Base-by-base conservation (phyloP, 139 green algal genomes). In the Trebouxia sp. region DNA sequence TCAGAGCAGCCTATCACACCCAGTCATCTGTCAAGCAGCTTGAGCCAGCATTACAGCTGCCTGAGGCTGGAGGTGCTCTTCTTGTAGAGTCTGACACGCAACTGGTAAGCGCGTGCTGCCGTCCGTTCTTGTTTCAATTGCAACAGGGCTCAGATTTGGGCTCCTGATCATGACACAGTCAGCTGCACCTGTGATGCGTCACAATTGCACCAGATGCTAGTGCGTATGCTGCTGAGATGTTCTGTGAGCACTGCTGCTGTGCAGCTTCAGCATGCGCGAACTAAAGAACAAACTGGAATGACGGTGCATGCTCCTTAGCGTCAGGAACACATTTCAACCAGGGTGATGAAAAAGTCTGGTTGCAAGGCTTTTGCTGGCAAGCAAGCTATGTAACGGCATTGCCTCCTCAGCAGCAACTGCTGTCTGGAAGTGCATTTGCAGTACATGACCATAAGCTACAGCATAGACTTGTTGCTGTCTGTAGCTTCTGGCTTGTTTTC, bases 41-140 rank as follows among this genome's bases (percentile, higher is more conserved):
- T 39, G 89, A 92, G 72, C 87, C 87, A 35, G 84, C 80, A 0
- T 74, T 92, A 41, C 26, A 37, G 10, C 28, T 88, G 43, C 85
- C 88, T 3, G 10, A 35, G 17, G 69, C 51, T 38, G 80, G 83
- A 7, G 76, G 65, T 5, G 89, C 78, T 6, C 70, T 92, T 47
- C 74, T 89, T 48, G 82, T 88, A 3, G 28, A 53, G 10, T 65
- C 66, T 11, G 89, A 92, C 78, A 66, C 66, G 9, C 87, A 91
- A 70, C 79, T 91, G 32, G 87, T 91, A 66, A 84, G 84, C 48
- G n/a, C n/a, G n/a, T n/a, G n/a, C n/a, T n/a, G n/a, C n/a, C n/a
- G n/a, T n/a, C n/a, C n/a, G n/a, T n/a, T n/a, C n/a, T n/a, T n/a
- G n/a, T n/a, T n/a, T n/a, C n/a, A 26, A 48, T 8, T 47, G 14